phyloP scores from a whole-genome alignment of 1,139 yeast species.

The Spathaspora sp. region DNA sequence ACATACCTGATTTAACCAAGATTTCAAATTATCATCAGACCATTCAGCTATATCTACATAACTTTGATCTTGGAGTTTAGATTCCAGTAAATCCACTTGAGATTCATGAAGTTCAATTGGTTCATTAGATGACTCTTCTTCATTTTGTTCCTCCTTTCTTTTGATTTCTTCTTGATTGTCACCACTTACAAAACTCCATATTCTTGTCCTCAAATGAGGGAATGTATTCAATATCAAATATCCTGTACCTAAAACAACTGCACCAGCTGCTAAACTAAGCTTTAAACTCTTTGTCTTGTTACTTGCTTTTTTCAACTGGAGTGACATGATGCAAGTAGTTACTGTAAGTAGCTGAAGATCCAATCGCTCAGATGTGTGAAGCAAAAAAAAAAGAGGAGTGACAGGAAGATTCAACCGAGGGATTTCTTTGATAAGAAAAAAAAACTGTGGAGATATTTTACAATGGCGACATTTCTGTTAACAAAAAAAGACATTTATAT shows the following conservation, averaged over 20 bases:
- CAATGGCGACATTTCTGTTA: neutral
- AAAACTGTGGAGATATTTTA: neutral
- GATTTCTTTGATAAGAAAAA: neutral
- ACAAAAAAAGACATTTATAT: slow-evolving; percentile 1
- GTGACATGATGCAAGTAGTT: slow-evolving; percentile 5
- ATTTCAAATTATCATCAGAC: slow-evolving; percentile 40
- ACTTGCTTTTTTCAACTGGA: slow-evolving; percentile 5
- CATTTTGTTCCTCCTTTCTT: slow-evolving; percentile 23
- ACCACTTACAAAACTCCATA: slow-evolving; percentile 26
- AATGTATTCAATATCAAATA: slow-evolving; percentile 48
- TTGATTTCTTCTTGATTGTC: slow-evolving; percentile 17
- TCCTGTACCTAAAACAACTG: slow-evolving; percentile 45
- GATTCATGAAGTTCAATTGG: slow-evolving; percentile 23
- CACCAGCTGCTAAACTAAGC: slow-evolving; percentile 33
- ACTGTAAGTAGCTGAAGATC: no score
- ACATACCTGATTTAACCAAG: slow-evolving; percentile 36
- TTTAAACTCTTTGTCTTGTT: slow-evolving; percentile 12
- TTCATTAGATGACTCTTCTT: slow-evolving; percentile 15
- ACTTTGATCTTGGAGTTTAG: slow-evolving; percentile 16
- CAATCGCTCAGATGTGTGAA: neutral
- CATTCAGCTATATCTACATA: slow-evolving; percentile 34
- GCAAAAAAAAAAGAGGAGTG: neutral
- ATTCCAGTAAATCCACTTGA: slow-evolving; percentile 1
- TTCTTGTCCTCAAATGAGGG: slow-evolving; percentile 45
- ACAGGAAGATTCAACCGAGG: neutral